phyloP scores from a whole-genome alignment of 179 eudicot genomes.

The Patellifolia procumbens region DNA sequence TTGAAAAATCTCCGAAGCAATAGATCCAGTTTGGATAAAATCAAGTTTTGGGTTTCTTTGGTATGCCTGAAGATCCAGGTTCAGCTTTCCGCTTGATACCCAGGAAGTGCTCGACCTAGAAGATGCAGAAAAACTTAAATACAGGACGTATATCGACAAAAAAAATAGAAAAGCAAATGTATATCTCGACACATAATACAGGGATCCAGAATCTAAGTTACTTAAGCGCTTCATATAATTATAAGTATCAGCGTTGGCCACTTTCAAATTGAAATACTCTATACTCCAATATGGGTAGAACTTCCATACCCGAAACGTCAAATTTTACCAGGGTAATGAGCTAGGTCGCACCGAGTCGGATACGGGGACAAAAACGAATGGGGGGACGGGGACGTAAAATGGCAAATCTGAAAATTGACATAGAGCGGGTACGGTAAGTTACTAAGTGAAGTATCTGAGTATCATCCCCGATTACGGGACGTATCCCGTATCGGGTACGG shows the following conservation, averaged over 20 bases:
- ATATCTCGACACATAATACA: background rate
- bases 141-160: background rate
- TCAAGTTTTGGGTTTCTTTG: conserved; percentile 67
- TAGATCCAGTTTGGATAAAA: background rate
- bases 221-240: background rate
- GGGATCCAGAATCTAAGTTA: background rate
- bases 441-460: too few relatives aligned
- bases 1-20: background rate
- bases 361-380: background rate
- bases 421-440: too few relatives aligned
- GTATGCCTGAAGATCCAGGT: conserved; percentile 45
- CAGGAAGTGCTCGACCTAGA: conserved; percentile 89
- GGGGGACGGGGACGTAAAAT: too few relatives aligned
- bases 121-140: conserved; percentile 10
- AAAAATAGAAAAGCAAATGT: background rate
- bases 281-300: background rate
- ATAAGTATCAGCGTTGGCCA: background rate
- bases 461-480: too few relatives aligned
- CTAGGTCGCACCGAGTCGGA: background rate
- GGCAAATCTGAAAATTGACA: too few relatives aligned
- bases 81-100: conserved; percentile 86
- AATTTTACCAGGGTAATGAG: too few relatives aligned
- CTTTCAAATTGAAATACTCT: background rate
- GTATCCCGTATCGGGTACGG: too few relatives aligned
- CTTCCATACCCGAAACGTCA: background rate